Evolutionary conservation across 352 stramenopile genomes (phyloP).

Genomic region (Chloridella minuta): DNA sequence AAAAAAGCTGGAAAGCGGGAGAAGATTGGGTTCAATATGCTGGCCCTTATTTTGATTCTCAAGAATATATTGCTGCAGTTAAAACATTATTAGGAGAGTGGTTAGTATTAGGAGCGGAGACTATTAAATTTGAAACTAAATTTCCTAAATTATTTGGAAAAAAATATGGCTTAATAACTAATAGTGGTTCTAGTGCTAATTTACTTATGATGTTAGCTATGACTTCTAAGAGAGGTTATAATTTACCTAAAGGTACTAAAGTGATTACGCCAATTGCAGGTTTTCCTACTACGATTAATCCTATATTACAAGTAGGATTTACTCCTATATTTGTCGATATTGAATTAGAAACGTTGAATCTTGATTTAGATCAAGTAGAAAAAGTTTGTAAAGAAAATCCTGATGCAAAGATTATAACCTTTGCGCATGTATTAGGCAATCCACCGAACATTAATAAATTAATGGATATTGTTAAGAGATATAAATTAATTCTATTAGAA

Average conservation of each 20-base stretch:
- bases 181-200: constrained; percentile 2
- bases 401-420: background rate
- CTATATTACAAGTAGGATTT: background rate
- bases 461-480: background rate
- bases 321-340: constrained; percentile 10
- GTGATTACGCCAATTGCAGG: background rate
- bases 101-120: too few species aligned
- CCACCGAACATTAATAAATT: background rate
- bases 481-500: background rate
- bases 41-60: too few species aligned
- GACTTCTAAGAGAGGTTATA: background rate
- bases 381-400: background rate
- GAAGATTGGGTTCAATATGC: too few species aligned
- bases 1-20: too few species aligned
- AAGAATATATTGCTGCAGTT: too few species aligned
- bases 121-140: constrained; percentile 1
- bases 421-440: background rate
- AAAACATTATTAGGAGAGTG: too few species aligned
- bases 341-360: background rate
- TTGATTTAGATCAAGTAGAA: background rate
- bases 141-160: background rate
- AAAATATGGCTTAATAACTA: background rate
- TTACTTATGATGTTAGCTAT: background rate
- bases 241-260: background rate
- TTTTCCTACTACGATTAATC: constrained; percentile 12